phyloP scores from a whole-genome alignment of 2,329 filamentous ascomycete genomes.

The Arthrobotrys megalospora region DNA sequence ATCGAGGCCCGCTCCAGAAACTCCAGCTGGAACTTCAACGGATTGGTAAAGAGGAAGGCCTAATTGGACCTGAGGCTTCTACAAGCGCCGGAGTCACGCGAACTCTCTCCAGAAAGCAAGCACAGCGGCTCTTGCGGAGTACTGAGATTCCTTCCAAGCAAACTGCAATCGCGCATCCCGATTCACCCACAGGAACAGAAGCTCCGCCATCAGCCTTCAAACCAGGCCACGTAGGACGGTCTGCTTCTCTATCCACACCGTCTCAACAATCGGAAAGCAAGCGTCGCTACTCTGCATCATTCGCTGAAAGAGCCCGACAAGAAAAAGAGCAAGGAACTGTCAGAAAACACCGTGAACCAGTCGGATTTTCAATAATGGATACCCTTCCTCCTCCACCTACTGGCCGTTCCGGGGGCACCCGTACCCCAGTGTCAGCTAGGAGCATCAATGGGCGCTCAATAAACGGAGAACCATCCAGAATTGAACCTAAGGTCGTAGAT shows the following conservation, averaged over 20 bases:
- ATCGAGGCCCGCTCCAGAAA: slow-evolving; percentile 92
- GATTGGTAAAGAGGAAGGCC: slow-evolving; percentile 96
- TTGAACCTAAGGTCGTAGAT: slow-evolving; percentile 48
- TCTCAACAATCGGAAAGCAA: slow-evolving; percentile 47
- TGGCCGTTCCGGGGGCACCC: slow-evolving; percentile 30
- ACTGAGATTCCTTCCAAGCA: slow-evolving; percentile 62
- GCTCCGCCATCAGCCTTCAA: slow-evolving; percentile 35
- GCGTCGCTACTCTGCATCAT: slow-evolving; percentile 54
- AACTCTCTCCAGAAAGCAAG: slow-evolving; percentile 63
- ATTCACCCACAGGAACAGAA: slow-evolving; percentile 37
- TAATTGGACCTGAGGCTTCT: slow-evolving; percentile 44
- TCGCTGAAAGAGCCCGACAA: slow-evolving; percentile 57
- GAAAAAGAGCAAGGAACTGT: slow-evolving; percentile 56
- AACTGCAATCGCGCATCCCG: slow-evolving; percentile 47
- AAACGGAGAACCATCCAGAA: slow-evolving; percentile 38
- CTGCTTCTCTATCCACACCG: slow-evolving; percentile 46
- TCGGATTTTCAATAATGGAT: slow-evolving; percentile 56
- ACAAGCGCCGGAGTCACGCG: slow-evolving; percentile 51
- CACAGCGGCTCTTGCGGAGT: slow-evolving; percentile 63
- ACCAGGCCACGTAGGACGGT: slow-evolving; percentile 40
- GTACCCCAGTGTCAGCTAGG: slow-evolving; percentile 43
- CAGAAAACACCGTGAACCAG: slow-evolving; percentile 48
- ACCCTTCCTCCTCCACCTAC: slow-evolving; percentile 49
- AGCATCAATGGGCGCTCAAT: slow-evolving; percentile 53
- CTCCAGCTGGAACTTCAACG: slow-evolving; percentile 90